Base-by-base conservation (phyloP, 1,284 basidiomycete species). In the Phaffia rhodozyma region DNA sequence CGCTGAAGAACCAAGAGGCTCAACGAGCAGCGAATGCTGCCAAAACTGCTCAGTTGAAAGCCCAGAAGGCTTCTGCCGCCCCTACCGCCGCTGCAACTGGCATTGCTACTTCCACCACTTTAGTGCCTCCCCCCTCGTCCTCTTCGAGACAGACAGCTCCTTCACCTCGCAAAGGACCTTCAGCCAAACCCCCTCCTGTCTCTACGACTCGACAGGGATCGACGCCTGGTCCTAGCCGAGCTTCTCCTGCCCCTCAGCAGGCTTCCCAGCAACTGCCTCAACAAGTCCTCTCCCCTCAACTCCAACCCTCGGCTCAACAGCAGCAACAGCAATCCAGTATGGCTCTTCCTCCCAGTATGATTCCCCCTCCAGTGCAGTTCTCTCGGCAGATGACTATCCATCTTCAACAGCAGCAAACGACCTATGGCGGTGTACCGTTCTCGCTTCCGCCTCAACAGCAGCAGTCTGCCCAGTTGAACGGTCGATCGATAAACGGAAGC, bases 1-100 rank as follows among this genome's bases (percentile, higher is more conserved):
- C 72, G 61, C 71, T 71, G 63, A 73, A 73, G 67, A 64, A 70
- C 32, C 57, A 71, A 20, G 72, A 73, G 53, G 72, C 72, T 63
- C 72, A 74, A 62, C 70, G 73, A 61, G 73, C 71, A 55, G 71
- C 71, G 16, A 43, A 43, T 34, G 68, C 70, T 43, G 72, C 71
- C 61, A 69, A 70, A 53, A 71, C 66, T 4, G 49, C 63, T 13
- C 57, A 62, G 55, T 29, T 62, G 11, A 71, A 69, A 50, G 71
- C 70, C 4, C 70, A 74, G 54, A 72, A 70, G 59, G 71, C 68
- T 20, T 70, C 71, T 4, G 68, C 69, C 30, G 72, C 71, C 18
- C 70, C 71, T 62, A 66, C 67, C 34, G 71, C 70, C 27, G 70
- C 69, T 23, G 69, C 65, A 13, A 32, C 18, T 20, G 25, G 5